phyloP scores from a whole-genome alignment of 345 rosid species.

The Pseudoturritis turrita region DNA sequence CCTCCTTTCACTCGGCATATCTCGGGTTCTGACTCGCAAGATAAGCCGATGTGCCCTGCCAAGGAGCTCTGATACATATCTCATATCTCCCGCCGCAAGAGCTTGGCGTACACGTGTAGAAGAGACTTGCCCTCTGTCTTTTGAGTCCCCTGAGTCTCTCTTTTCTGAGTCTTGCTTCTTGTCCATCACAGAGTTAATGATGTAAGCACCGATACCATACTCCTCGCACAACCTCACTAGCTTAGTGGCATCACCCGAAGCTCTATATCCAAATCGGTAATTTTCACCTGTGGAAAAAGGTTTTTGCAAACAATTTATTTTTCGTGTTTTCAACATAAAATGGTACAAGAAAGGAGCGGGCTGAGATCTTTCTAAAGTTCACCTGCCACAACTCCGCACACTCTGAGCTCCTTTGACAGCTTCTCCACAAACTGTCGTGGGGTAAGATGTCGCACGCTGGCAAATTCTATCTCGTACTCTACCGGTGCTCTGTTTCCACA shows the following conservation, averaged over 20 bases:
- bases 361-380: slow-evolving; percentile 3
- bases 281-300: slow-evolving; percentile 57
- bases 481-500: slow-evolving; percentile 62
- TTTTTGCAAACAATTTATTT: not conserved
- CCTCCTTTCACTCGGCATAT: slow-evolving; percentile 26
- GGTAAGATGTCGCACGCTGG: slow-evolving; percentile 76
- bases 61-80: slow-evolving; percentile 74
- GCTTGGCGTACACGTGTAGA: slow-evolving; percentile 95
- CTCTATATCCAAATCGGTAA: slow-evolving; percentile 88
- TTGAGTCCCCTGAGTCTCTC: slow-evolving; percentile 35
- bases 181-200: slow-evolving; percentile 89
- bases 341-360: not conserved
- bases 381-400: slow-evolving; percentile 92
- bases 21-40: slow-evolving; percentile 33
- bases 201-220: slow-evolving; percentile 59
- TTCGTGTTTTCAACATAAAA: not conserved
- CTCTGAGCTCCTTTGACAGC: slow-evolving; percentile 66
- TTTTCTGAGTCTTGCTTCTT: slow-evolving; percentile 46
- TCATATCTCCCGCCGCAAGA: slow-evolving; percentile 70
- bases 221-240: slow-evolving; percentile 67
- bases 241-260: slow-evolving; percentile 81
- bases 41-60: slow-evolving; percentile 81
- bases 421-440: slow-evolving; percentile 90
- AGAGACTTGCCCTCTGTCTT: slow-evolving; percentile 91
- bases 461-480: slow-evolving; percentile 66